Percentiles rank a stretch among this genome's conserved stretches.
These are phyloP conservation scores for Torulaspora quercuum DNA, from an alignment of 805 yeast genomes.

Conservation along the genomic window DNA sequence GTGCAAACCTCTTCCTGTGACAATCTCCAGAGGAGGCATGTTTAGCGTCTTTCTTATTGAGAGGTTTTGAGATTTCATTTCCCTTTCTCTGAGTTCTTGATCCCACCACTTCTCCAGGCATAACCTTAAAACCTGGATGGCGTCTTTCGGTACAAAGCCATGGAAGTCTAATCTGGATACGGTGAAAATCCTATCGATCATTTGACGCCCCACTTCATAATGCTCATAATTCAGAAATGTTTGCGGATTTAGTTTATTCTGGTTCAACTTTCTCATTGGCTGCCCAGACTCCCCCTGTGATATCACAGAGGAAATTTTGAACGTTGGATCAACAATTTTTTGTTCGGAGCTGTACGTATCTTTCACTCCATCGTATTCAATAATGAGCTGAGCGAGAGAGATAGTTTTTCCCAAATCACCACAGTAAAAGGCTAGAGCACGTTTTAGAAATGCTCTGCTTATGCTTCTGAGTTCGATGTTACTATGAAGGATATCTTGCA, in stretches of 20 bases:
- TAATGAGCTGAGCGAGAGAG: conserved; percentile 34
- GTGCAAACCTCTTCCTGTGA: conserved; percentile 73
- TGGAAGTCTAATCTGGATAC: conserved; percentile 52
- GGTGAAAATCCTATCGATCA: conserved; percentile 20
- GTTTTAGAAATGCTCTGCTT: conserved; percentile 40
- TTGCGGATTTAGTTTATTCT: conserved; percentile 3
- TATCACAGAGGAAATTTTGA: too few species aligned
- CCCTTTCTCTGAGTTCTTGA: conserved; percentile 47
- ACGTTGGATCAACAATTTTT: not conserved
- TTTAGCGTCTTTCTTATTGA: conserved; percentile 37
- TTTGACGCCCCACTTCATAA: conserved; percentile 15
- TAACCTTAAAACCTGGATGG: conserved; percentile 38
- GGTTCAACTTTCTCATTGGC: not conserved
- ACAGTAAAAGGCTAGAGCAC: conserved; percentile 42
- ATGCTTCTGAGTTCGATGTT: conserved; percentile 39
- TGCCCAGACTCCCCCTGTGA: too few species aligned
- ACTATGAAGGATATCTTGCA: conserved; percentile 35
- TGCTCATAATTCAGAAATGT: conserved; percentile 13
- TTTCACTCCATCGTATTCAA: conserved; percentile 33
- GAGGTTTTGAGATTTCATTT: conserved; percentile 37
- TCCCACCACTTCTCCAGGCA: conserved; percentile 61
- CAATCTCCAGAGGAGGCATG: conserved; percentile 44
- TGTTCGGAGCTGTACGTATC: conserved; percentile 27
- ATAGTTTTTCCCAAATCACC: conserved; percentile 44
- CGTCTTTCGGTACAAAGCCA: conserved; percentile 46